phyloP scores from a whole-genome alignment of 176 grass and related monocot species.

The Bonia amplexicaulis region DNA sequence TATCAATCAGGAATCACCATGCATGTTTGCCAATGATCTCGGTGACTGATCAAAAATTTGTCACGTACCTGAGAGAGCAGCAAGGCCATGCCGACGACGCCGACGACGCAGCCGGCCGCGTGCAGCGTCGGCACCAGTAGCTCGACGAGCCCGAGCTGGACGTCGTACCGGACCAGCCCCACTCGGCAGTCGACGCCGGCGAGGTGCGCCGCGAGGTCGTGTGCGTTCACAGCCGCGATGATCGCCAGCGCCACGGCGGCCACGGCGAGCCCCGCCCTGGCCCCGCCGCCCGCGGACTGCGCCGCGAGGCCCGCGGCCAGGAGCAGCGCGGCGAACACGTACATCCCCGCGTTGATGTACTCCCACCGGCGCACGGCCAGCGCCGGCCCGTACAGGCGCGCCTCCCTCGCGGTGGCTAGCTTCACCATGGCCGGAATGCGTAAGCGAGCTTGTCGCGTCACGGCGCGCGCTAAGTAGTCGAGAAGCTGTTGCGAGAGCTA shows the following conservation, averaged over 20 bases:
- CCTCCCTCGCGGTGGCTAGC: constrained; percentile 73
- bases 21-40: not conserved
- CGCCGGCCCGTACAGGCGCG: constrained; percentile 56
- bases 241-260: constrained; percentile 34
- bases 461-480: not conserved
- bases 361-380: constrained; percentile 54
- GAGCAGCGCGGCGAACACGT: constrained; percentile 58
- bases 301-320: constrained; percentile 32
- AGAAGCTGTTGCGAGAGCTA: not conserved
- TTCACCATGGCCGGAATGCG: constrained; percentile 55
- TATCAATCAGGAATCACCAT: not conserved
- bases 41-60: not conserved
- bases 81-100: constrained; percentile 31
- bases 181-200: constrained; percentile 61
- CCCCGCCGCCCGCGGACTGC: not conserved
- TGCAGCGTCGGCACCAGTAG: constrained; percentile 60
- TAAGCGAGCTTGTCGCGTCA: not conserved
- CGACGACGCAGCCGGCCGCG: constrained; percentile 38
- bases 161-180: constrained; percentile 49
- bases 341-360: constrained; percentile 67
- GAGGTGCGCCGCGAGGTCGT: constrained; percentile 70
- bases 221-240: constrained; percentile 50
- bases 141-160: constrained; percentile 79
- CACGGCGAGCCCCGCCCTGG: constrained; percentile 31
- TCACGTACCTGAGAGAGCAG: constrained; percentile 32